Conservation (phyloP, 805 yeast genomes). For the Wickerhamomyces silvicola region DNA sequence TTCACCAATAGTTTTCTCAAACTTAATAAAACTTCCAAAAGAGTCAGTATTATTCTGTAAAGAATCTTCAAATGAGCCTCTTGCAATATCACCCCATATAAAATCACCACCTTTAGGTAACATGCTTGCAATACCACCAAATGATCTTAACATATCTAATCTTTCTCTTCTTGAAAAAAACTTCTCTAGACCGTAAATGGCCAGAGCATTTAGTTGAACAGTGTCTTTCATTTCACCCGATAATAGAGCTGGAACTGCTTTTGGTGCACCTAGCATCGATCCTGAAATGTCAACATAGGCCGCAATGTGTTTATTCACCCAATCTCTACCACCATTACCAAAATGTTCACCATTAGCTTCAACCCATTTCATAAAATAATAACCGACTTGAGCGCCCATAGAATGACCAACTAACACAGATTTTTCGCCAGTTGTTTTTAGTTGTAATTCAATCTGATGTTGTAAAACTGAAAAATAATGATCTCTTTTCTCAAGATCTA, state of each 20-base stretch:
- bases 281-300: constrained; percentile 87
- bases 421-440: constrained; percentile 51
- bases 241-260: constrained; percentile 83
- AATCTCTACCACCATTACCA: constrained; percentile 86
- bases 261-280: constrained; percentile 88
- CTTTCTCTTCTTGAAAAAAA: constrained; percentile 89
- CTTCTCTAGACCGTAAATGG: constrained; percentile 90
- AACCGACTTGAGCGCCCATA: constrained; percentile 91
- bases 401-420: constrained; percentile 84
- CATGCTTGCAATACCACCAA: constrained; percentile 96
- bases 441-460: constrained; percentile 58
- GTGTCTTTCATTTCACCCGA: constrained; percentile 99
- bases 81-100: constrained; percentile 75
- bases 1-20: constrained; percentile 39
- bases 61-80: constrained; percentile 69
- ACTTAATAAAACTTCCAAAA: constrained; percentile 71
- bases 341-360: constrained; percentile 76
- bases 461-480: constrained; percentile 77
- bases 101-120: constrained; percentile 90
- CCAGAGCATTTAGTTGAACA: constrained; percentile 85
- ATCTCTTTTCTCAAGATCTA: constrained; percentile 84
- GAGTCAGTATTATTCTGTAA: constrained; percentile 32
- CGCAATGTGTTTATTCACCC: constrained; percentile 84
- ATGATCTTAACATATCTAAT: constrained; percentile 74
- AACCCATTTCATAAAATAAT: constrained; percentile 91